Evolutionary conservation across 768 basidiomycete genomes (phyloP).

Genomic region (Phaeotremella fagi): DNA sequence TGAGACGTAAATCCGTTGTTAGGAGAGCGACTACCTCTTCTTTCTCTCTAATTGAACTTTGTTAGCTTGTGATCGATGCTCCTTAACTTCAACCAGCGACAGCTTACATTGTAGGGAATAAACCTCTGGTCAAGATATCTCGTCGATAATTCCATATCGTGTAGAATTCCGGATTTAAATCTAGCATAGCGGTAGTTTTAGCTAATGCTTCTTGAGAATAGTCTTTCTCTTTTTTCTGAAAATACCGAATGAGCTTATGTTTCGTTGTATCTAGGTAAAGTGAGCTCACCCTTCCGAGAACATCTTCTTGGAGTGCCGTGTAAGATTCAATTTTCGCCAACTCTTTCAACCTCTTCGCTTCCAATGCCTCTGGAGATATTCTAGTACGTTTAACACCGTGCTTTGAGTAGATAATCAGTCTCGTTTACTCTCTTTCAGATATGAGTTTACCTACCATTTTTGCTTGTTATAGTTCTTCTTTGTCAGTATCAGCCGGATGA

Average conservation of each 20-base stretch:
- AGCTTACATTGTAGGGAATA: constrained; percentile 64
- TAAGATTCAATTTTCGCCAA: constrained; percentile 72
- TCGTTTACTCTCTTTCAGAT: neutral
- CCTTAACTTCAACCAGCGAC: neutral
- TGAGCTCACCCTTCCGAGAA: constrained; percentile 61
- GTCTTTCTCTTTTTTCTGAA: constrained; percentile 65
- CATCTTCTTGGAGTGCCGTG: constrained; percentile 59
- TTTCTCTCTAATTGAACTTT: constrained; percentile 53
- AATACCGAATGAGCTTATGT: neutral
- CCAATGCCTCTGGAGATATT: constrained; percentile 49
- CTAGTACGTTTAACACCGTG: constrained; percentile 49
- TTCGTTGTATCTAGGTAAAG: neutral
- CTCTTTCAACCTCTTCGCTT: constrained; percentile 66
- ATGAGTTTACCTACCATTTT: neutral
- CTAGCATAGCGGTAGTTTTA: constrained; percentile 70
- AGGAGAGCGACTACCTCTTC: constrained; percentile 63
- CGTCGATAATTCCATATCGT: constrained; percentile 94
- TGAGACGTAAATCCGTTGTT: constrained; percentile 69
- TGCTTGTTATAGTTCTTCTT: too few relatives aligned
- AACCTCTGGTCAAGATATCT: constrained; percentile 64
- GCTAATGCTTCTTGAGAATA: constrained; percentile 70
- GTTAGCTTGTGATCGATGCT: neutral
- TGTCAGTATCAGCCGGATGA: too few relatives aligned
- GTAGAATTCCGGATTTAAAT: constrained; percentile 90
- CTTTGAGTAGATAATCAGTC: constrained; percentile 20